These are phyloP conservation scores for Aurantiochytrium sp. DNA, from an alignment of 108 stramenopile species.

Conservation along the genomic window DNA sequence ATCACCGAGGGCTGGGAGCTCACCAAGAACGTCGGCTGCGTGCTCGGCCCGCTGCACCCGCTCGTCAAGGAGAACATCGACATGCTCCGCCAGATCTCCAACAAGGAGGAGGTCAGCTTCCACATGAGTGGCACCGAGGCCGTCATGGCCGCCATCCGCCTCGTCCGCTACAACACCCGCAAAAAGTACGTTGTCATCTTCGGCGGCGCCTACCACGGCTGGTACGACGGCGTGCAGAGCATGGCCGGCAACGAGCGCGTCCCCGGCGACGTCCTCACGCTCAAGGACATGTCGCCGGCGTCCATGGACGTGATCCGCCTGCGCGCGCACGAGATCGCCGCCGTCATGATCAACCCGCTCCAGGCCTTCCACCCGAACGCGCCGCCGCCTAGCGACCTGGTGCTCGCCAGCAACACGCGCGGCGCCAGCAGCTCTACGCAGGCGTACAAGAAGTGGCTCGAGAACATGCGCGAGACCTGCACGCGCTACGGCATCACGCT, in stretches of 20 bases:
- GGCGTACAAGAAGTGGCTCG: constrained; percentile 30
- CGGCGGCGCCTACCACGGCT: constrained; percentile 38
- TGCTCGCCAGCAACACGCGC: constrained; percentile 27
- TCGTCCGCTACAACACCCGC: constrained; percentile 36
- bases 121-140: constrained; percentile 42
- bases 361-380: constrained; percentile 37
- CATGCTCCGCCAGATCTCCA: neutral
- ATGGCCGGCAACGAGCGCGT: constrained; percentile 33
- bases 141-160: constrained; percentile 37
- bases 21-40: constrained; percentile 34
- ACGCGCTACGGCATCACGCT: neutral
- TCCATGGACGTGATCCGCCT: neutral
- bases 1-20: neutral
- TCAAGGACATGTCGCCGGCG: constrained; percentile 37
- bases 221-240: constrained; percentile 40
- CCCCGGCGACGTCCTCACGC: constrained; percentile 23
- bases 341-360: constrained; percentile 30
- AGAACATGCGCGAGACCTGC: neutral
- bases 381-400: constrained; percentile 30
- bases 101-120: constrained; percentile 26
- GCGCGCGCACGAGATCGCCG: constrained; percentile 29
- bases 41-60: constrained; percentile 37
- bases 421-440: constrained; percentile 2
- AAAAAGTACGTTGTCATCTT: constrained; percentile 20
- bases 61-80: neutral